A percentile compares a stretch with the other conserved stretches of the same genome.
Conservation (phyloP, 2,329 filamentous ascomycete species). For the Exophiala phaeomuriformis region DNA sequence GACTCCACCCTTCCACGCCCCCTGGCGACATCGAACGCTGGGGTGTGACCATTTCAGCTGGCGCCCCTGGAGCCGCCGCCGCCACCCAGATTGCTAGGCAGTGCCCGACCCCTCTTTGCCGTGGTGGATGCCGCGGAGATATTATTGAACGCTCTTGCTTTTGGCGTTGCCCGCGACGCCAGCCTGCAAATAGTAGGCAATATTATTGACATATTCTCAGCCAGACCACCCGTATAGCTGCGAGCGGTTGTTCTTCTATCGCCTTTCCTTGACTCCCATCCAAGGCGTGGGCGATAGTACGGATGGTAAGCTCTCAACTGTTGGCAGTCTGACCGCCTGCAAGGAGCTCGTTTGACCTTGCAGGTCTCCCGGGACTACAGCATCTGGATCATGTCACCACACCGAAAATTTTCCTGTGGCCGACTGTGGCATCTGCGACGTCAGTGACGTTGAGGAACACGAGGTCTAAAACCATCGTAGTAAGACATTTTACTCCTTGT, state of each 20-base stretch:
- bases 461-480: conserved; percentile 8
- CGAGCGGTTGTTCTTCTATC: too few species aligned
- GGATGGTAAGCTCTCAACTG: too few species aligned
- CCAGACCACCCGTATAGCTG: too few species aligned
- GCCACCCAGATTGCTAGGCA: background rate
- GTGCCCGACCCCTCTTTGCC: conserved; percentile 5
- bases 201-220: too few species aligned
- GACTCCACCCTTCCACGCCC: background rate
- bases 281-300: too few species aligned
- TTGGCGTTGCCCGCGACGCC: background rate
- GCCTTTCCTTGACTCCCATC: too few species aligned
- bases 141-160: background rate
- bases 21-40: background rate
- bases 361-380: too few species aligned
- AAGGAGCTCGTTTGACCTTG: too few species aligned
- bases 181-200: background rate
- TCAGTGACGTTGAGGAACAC: conserved; percentile 10
- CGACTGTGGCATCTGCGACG: background rate
- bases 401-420: background rate
- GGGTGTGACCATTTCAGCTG: background rate
- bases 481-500: background rate
- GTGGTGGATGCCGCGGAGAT: background rate
- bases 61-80: background rate
- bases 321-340: too few species aligned
- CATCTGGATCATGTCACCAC: background rate